These are phyloP conservation scores for Oryza meyeriana DNA, from an alignment of 176 grass and related monocot genomes.

Conservation along the genomic window DNA sequence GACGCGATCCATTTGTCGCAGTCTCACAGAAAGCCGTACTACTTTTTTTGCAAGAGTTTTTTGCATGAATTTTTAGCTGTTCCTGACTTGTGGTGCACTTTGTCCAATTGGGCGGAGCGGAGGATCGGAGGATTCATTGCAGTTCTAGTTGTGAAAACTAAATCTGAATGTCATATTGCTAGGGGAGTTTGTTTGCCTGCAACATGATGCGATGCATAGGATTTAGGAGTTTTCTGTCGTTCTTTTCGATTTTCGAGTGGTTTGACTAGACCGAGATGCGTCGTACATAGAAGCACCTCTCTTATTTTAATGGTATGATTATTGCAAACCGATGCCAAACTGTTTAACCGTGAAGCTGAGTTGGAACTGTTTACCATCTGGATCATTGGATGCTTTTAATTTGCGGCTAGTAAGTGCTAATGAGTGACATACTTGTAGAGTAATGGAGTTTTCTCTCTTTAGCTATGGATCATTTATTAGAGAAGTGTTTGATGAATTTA, in stretches of 20 bases:
- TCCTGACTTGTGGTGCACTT: background rate
- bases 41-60: background rate
- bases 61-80: background rate
- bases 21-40: background rate
- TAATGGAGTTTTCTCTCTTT: background rate
- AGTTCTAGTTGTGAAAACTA: background rate
- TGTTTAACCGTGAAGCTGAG: constrained; percentile 15
- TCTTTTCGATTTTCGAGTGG: background rate
- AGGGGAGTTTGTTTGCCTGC: background rate
- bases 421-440: background rate
- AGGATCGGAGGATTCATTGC: constrained; percentile 9
- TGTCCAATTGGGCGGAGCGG: background rate
- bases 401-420: background rate
- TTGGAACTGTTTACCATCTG: background rate
- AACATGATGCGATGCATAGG: background rate
- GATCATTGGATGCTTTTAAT: background rate
- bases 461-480: background rate
- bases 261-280: constrained; percentile 16
- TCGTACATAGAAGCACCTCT: background rate
- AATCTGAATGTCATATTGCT: background rate
- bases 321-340: background rate
- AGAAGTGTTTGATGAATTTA: background rate
- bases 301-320: background rate
- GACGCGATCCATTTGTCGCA: background rate
- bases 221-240: background rate